Base-by-base conservation (phyloP, 495 filamentous ascomycete species). In the Immersiella caudata region DNA sequence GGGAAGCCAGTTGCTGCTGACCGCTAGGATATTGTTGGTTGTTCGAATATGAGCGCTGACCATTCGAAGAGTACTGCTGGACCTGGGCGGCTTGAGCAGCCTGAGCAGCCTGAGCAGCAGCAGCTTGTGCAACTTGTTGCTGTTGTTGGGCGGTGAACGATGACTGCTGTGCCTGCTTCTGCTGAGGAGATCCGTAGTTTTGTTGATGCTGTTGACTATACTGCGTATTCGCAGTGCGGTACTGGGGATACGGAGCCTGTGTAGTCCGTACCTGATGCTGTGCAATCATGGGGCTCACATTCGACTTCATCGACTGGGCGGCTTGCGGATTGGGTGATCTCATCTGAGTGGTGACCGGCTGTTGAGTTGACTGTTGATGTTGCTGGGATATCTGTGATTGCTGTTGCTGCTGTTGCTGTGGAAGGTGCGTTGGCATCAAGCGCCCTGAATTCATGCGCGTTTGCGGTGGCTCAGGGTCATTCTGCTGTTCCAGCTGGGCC, bases 1-100 rank as follows among this genome's bases (percentile, higher is more conserved):
- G 77, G 3, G 78, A 61, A 20, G 64, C 29, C 11, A 68, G 61
- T 33, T 72, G 70, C 54, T 77, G 74, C 61, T 75, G 75, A 12
- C 62, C 64, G 20, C 49, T 68, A 21, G 74, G 66, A 36, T 82
- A 82, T 33, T 78, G 75, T 29, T 72, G 74, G 12, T 21, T 65
- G 18, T 57, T 18, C 21, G 65, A 26, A 49, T 72, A 75, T n/a
- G 71, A 21, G 46, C 71, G 70, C 55, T 76, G 73, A 55, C 33
- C 65, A 8, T 55, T 69, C 25, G 68, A 29, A 57, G 74, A 50
- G 65, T 73, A 72, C 56, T 73, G 72, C 22, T 75, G 73, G 29
- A 62, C 16, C 56, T 67, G 46, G 20, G 72, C 11, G 35, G 57
- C 20, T 59, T 75, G 72, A 20, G 56, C 18, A 6, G 56, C 52